phyloP scores from a whole-genome alignment of 208 protist genomes.

The Crithidia thermophila region DNA sequence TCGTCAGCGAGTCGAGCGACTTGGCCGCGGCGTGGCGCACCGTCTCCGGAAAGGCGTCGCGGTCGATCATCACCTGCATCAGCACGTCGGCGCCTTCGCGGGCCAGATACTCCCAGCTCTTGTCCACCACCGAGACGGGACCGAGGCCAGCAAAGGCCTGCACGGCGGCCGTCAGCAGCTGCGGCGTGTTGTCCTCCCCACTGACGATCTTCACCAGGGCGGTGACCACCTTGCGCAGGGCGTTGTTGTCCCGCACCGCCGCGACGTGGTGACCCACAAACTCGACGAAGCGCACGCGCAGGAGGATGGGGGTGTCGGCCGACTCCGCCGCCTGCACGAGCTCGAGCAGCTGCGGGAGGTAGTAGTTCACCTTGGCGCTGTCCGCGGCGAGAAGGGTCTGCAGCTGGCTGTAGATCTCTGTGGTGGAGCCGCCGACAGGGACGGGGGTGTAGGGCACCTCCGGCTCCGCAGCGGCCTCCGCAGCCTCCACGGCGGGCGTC shows the following conservation, averaged over 20 bases:
- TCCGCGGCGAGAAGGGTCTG: slow-evolving; percentile 58
- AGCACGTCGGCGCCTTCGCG: slow-evolving; percentile 88
- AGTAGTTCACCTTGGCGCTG: slow-evolving; percentile 54
- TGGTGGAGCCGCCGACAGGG: slow-evolving; percentile 35
- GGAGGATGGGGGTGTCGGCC: slow-evolving; percentile 57
- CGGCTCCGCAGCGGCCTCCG: slow-evolving; percentile 9
- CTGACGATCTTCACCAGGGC: slow-evolving; percentile 83
- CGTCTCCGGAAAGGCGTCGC: slow-evolving; percentile 71
- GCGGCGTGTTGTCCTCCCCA: slow-evolving; percentile 72
- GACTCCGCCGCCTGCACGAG: slow-evolving; percentile 69
- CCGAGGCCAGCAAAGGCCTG: slow-evolving; percentile 79
- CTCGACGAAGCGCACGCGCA: slow-evolving; percentile 79
- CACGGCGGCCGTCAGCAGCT: slow-evolving; percentile 76
- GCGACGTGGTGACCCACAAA: slow-evolving; percentile 66
- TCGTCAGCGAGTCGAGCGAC: slow-evolving; percentile 73
- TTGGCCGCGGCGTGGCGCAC: slow-evolving; percentile 70
- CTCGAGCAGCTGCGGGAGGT: slow-evolving; percentile 54
- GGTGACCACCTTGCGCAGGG: slow-evolving; percentile 77
- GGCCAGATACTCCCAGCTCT: slow-evolving; percentile 80
- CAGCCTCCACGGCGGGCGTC: not conserved
- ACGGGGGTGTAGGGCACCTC: slow-evolving; percentile 22
- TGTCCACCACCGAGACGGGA: slow-evolving; percentile 78
- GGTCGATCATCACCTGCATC: slow-evolving; percentile 88
- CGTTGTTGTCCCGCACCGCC: slow-evolving; percentile 66
- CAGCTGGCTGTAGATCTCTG: slow-evolving; percentile 74